Evolutionary conservation across 768 basidiomycete species (phyloP).

Genomic region (Lentinula lateritia): DNA sequence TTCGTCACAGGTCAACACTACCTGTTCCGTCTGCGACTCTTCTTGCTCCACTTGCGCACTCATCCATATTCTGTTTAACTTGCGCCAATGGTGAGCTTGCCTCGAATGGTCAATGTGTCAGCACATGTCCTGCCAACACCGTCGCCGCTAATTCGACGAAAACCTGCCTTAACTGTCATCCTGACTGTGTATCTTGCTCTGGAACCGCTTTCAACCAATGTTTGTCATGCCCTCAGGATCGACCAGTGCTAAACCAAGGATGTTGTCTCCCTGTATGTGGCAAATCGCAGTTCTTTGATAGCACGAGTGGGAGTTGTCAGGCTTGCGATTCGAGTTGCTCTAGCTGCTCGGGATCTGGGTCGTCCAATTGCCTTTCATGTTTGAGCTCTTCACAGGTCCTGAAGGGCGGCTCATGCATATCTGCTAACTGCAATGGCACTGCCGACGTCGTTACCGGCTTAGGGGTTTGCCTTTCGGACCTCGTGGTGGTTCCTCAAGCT

Average conservation of each 20-base stretch:
- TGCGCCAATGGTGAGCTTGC: slow-evolving; percentile 66
- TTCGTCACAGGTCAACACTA: slow-evolving; percentile 64
- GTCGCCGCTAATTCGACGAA: slow-evolving; percentile 39
- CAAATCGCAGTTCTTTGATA: slow-evolving; percentile 69
- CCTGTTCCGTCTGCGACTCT: slow-evolving; percentile 74
- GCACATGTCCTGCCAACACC: slow-evolving; percentile 67
- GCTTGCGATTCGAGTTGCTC: slow-evolving; percentile 74
- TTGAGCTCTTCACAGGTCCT: slow-evolving; percentile 58
- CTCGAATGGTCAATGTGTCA: slow-evolving; percentile 67
- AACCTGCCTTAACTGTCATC: slow-evolving; percentile 64
- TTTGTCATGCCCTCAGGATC: slow-evolving; percentile 56
- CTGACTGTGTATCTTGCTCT: slow-evolving; percentile 81
- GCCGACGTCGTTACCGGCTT: slow-evolving; percentile 60
- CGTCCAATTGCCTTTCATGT: slow-evolving; percentile 70
- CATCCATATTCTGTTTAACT: slow-evolving; percentile 65
- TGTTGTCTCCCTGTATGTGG: slow-evolving; percentile 77
- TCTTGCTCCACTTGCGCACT: slow-evolving; percentile 65
- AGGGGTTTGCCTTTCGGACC: slow-evolving; percentile 74
- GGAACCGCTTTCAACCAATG: slow-evolving; percentile 80
- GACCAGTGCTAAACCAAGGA: slow-evolving; percentile 70
- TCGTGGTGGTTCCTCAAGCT: slow-evolving; percentile 46
- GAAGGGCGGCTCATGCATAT: slow-evolving; percentile 56
- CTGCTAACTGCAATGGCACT: slow-evolving; percentile 53
- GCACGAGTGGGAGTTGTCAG: slow-evolving; percentile 55
- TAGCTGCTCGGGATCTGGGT: slow-evolving; percentile 68